Evolutionary conservation across 202 grass and related monocot species (phyloP).

Genomic region (Thinopyrum obtusiflorum): DNA sequence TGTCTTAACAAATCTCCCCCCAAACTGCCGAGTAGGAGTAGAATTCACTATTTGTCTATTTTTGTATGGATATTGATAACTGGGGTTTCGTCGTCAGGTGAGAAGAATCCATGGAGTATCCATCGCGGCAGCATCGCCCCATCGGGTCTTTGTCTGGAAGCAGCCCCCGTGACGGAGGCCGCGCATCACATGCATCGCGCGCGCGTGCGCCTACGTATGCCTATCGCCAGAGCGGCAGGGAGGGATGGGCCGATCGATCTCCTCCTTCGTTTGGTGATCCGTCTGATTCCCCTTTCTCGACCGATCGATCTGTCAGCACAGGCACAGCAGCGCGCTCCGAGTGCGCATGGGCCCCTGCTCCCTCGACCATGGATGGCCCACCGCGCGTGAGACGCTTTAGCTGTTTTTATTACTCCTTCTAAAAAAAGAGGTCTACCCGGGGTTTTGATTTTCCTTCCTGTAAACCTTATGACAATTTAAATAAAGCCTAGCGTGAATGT

Average conservation of each 20-base stretch:
- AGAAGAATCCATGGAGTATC: neutral
- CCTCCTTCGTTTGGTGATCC: neutral
- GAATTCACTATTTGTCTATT: too few relatives aligned
- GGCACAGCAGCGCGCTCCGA: neutral
- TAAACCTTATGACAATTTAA: too few relatives aligned
- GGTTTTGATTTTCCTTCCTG: too few relatives aligned
- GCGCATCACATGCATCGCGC: neutral
- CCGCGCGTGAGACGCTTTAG: neutral
- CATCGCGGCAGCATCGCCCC: neutral
- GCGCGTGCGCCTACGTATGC: neutral
- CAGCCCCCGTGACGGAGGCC: neutral
- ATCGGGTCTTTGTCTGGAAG: neutral
- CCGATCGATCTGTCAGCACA: too few relatives aligned
- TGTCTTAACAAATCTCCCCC: neutral
- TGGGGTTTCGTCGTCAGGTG: neutral
- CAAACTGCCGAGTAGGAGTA: neutral
- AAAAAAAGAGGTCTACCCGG: too few relatives aligned
- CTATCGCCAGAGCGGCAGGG: too few relatives aligned
- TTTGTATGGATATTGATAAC: neutral
- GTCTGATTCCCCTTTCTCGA: neutral
- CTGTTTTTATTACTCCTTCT: too few relatives aligned
- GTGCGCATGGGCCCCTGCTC: neutral
- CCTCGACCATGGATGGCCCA: neutral
- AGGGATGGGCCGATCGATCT: neutral
- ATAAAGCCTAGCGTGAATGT: too few relatives aligned